Evolutionary conservation across 2,329 filamentous ascomycete genomes (phyloP).

Genomic region (Leptographium galeiforme): DNA sequence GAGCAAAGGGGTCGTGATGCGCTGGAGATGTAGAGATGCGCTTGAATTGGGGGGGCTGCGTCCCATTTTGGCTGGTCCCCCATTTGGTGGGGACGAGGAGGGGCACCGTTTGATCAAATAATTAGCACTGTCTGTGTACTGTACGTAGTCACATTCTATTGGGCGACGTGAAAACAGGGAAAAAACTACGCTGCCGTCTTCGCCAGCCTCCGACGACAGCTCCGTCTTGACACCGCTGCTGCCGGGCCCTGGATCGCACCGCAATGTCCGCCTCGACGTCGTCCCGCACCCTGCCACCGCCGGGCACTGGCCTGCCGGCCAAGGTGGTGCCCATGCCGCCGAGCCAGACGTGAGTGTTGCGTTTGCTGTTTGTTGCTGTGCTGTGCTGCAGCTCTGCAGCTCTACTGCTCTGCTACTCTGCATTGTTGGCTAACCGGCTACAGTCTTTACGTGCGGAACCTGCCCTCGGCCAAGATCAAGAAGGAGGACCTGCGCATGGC

Average conservation of each 20-base stretch:
- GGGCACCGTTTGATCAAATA: neutral
- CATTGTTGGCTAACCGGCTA: slow-evolving; percentile 13
- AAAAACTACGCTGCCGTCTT: neutral
- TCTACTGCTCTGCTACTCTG: slow-evolving; percentile 2
- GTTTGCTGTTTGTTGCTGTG: slow-evolving; percentile 17
- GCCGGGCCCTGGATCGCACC: neutral
- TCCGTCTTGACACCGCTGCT: neutral
- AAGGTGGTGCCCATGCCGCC: slow-evolving; percentile 44
- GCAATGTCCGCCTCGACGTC: slow-evolving; percentile 22
- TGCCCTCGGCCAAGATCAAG: slow-evolving; percentile 74
- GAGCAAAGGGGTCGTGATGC: neutral
- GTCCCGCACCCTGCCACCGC: slow-evolving; percentile 16
- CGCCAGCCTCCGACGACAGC: neutral
- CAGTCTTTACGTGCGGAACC: slow-evolving; percentile 79
- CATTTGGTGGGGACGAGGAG: neutral
- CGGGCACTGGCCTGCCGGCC: slow-evolving; percentile 16
- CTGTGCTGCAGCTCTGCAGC: neutral
- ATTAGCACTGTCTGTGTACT: neutral
- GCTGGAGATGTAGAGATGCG: neutral
- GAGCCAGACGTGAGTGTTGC: slow-evolving; percentile 61
- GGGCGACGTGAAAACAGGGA: neutral
- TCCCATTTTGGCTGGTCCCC: neutral
- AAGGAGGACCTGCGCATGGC: slow-evolving; percentile 78
- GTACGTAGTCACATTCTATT: neutral
- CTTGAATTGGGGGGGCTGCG: too few relatives aligned